Conservation (phyloP, 129 eudicot genomes). For the Helianthus annuus region HanXRQr2.0-SUNRISE NC_035433.2:68679317-68679816, state of each 20-base stretch:
- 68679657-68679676: too few relatives aligned
- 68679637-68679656: too few relatives aligned
- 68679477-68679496: constrained; percentile 17
- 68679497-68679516: background rate
- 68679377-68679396: constrained; percentile 14
- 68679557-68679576: background rate
- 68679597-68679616: too few relatives aligned
- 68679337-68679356: constrained; percentile 1
- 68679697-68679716: too few relatives aligned
- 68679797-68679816: too few relatives aligned
- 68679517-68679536: background rate
- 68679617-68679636: too few relatives aligned
- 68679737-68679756: too few relatives aligned
- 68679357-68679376: constrained; percentile 12
- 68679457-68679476: constrained; percentile 17
- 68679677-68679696: too few relatives aligned
- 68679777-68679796: too few relatives aligned
- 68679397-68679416: constrained; percentile 16
- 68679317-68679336: background rate
- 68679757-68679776: too few relatives aligned
- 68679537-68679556: background rate
- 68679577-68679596: too few relatives aligned
- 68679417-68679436: constrained; percentile 21
- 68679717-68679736: too few relatives aligned
- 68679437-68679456: constrained; percentile 33